Evolutionary conservation across 257 asterid genomes (phyloP).

Genomic region (Salvia hispanica): DNA sequence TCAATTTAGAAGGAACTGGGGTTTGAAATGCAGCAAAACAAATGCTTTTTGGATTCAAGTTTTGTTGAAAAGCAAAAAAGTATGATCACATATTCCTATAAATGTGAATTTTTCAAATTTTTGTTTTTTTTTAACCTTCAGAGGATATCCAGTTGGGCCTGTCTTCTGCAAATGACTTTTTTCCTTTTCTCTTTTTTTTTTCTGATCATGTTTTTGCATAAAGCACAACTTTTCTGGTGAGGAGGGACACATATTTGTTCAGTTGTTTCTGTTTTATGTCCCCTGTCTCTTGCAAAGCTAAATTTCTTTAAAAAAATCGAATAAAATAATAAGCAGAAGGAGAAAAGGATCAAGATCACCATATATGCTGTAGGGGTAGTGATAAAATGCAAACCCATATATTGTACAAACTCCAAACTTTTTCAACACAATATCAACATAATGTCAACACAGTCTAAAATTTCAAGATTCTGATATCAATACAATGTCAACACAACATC

Average conservation of each 20-base stretch:
- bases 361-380: neutral
- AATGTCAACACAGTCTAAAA: fast-evolving
- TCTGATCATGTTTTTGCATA: neutral
- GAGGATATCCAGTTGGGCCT: neutral
- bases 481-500: too few relatives aligned
- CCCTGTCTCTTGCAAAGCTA: slow-evolving; percentile 9
- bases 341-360: neutral
- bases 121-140: neutral
- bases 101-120: neutral
- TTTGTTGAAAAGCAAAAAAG: neutral
- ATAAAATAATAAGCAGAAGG: neutral
- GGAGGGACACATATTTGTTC: neutral
- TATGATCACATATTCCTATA: slow-evolving; percentile 4
- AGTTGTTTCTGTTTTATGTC: slow-evolving; percentile 11
- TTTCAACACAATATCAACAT: too few relatives aligned
- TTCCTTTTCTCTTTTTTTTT: neutral
- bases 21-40: slow-evolving; percentile 2
- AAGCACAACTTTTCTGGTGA: neutral
- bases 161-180: neutral
- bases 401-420: too few relatives aligned
- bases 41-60: neutral
- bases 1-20: neutral
- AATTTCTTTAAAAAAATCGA: neutral
- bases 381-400: too few relatives aligned
- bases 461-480: too few relatives aligned